These are phyloP conservation scores for Mycogone perniciosa DNA, from an alignment of 2,329 filamentous ascomycete genomes.

Conservation along the genomic window DNA sequence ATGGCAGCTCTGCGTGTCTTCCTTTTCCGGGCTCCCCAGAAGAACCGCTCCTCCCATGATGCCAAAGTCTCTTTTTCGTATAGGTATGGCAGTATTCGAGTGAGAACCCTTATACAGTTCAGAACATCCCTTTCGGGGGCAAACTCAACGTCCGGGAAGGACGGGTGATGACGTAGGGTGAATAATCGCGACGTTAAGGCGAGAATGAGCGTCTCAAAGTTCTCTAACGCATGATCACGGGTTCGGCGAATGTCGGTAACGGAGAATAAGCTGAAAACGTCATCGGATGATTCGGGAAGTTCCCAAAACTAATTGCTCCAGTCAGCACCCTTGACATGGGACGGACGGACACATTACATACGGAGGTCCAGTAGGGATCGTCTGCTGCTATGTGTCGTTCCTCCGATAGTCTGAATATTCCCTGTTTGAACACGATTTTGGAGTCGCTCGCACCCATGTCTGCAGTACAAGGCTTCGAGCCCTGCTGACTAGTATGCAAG, in stretches of 20 bases:
- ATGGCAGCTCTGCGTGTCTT: conserved; percentile 61
- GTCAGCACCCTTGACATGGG: conserved; percentile 8
- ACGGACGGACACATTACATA: conserved; percentile 39
- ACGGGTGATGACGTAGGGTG: conserved; percentile 77
- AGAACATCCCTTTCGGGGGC: conserved; percentile 83
- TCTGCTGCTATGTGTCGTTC: conserved; percentile 80
- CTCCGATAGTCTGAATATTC: conserved; percentile 94
- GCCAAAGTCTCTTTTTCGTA: conserved; percentile 83
- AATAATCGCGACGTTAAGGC: conserved; percentile 79
- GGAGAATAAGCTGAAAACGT: conserved; percentile 94
- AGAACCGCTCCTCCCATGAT: conserved; percentile 87
- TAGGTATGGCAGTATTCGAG: conserved; percentile 80
- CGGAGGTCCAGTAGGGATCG: conserved; percentile 88
- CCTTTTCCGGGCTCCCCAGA: conserved; percentile 74
- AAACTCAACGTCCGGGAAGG: conserved; percentile 80
- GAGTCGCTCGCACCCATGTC: conserved; percentile 96
- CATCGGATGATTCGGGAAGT: conserved; percentile 88
- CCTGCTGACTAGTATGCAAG: conserved; percentile 7
- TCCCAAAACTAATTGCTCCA: conserved; percentile 75
- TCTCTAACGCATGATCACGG: conserved; percentile 75
- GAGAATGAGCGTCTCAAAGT: conserved; percentile 82
- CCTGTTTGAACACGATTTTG: conserved; percentile 97
- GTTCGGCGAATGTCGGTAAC: conserved; percentile 82
- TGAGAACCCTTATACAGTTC: conserved; percentile 90
- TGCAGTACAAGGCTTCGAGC: conserved; percentile 22